Evolutionary conservation across 2,329 filamentous ascomycete species (phyloP).

Genomic region (Epichloe sibirici): DNA sequence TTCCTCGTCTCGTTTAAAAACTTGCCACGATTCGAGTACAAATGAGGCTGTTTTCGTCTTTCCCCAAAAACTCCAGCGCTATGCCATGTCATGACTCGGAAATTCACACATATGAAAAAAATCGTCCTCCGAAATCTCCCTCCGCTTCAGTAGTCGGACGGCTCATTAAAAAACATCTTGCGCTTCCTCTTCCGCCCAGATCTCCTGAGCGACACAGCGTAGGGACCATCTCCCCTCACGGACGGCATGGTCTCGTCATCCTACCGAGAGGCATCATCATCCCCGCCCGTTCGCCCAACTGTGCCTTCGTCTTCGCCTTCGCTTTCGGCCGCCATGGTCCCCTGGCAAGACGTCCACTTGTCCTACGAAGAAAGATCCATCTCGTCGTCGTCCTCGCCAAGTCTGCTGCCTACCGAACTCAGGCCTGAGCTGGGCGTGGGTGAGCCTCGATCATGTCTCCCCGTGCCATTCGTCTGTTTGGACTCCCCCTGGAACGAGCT

Average conservation of each 20-base stretch:
- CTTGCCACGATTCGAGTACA: not conserved
- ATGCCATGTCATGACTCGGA: not conserved
- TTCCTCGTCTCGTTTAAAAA: not conserved
- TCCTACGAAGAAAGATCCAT: constrained; percentile 32
- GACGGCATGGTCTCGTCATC: too few species aligned
- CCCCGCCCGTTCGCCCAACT: too few species aligned
- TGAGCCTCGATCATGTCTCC: constrained; percentile 17
- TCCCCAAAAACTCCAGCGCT: constrained; percentile 1
- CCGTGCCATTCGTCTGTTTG: constrained; percentile 7
- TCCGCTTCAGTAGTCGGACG: not conserved
- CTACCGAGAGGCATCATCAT: too few species aligned
- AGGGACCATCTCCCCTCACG: too few species aligned
- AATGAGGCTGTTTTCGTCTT: not conserved
- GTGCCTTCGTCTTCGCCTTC: not conserved
- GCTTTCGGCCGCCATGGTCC: not conserved
- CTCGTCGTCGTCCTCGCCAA: constrained; percentile 33
- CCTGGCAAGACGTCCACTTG: not conserved
- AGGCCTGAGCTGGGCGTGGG: constrained; percentile 42
- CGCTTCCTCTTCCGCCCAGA: not conserved
- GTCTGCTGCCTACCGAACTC: constrained; percentile 32
- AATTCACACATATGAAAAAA: not conserved
- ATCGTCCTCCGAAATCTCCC: not conserved
- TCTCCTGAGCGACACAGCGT: not conserved
- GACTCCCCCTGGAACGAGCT: constrained; percentile 8
- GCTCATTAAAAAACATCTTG: not conserved